Evolutionary conservation across 1,139 yeast genomes (phyloP).

Genomic region (Zygoascus sp.): DNA sequence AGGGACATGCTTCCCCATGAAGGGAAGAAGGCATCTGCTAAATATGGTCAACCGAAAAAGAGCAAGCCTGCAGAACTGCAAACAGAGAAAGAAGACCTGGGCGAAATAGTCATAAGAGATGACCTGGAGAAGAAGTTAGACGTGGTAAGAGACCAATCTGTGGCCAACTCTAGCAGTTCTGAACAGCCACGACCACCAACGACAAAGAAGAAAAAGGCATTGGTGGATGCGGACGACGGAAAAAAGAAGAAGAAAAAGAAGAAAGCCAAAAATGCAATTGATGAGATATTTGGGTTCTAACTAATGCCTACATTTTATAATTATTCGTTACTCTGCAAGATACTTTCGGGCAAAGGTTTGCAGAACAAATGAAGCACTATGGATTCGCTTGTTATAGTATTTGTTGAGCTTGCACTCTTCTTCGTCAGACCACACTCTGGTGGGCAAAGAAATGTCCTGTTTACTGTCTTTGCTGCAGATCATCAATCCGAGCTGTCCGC

Average conservation of each 20-base stretch:
- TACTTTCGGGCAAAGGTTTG: constrained; percentile 74
- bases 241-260: constrained; percentile 24
- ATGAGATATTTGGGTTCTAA: constrained; percentile 33
- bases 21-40: not conserved
- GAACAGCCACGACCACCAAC: not conserved
- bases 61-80: not conserved
- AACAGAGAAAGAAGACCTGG: constrained; percentile 6
- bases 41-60: not conserved
- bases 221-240: not conserved
- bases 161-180: too few relatives aligned
- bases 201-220: not conserved
- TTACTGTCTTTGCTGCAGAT: constrained; percentile 64
- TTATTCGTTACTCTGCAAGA: not conserved
- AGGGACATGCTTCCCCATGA: constrained; percentile 34
- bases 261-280: constrained; percentile 29
- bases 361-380: constrained; percentile 72
- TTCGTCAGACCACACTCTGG: constrained; percentile 45
- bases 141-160: too few relatives aligned
- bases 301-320: not conserved
- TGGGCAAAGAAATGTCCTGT: constrained; percentile 52
- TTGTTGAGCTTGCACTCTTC: constrained; percentile 52
- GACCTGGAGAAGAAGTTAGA: not conserved
- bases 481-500: constrained; percentile 89
- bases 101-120: not conserved
- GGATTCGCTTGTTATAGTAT: constrained; percentile 73